phyloP scores from a whole-genome alignment of 495 filamentous ascomycete species.

The Penicillium coffeae region DNA sequence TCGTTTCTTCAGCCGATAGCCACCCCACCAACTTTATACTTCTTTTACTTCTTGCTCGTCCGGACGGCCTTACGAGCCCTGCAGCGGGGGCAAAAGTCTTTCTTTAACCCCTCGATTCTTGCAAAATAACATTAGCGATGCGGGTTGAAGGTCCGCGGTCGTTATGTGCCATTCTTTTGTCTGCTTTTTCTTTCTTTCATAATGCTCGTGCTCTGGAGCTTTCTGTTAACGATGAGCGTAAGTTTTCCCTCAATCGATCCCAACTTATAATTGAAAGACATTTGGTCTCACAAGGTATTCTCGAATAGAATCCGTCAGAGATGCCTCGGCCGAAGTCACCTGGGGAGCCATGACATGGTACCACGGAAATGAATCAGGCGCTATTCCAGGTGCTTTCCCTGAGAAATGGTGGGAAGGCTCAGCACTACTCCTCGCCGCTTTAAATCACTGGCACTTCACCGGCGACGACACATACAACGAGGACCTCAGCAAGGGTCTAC shows the following conservation, averaged over 20 bases:
- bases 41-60: neutral
- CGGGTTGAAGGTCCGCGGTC: constrained; percentile 1
- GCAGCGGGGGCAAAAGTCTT: too few relatives aligned
- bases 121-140: constrained; percentile 1
- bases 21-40: neutral
- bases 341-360: constrained; percentile 17
- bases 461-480: constrained; percentile 65
- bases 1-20: neutral
- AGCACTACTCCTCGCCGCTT: constrained; percentile 59
- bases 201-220: constrained; percentile 7
- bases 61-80: too few relatives aligned
- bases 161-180: constrained; percentile 14
- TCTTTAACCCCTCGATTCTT: neutral
- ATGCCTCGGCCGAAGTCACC: constrained; percentile 11
- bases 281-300: neutral
- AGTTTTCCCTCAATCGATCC: too few relatives aligned
- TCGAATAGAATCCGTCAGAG: constrained; percentile 14
- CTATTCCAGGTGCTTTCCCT: constrained; percentile 17
- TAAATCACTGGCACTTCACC: constrained; percentile 73
- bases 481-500: constrained; percentile 52
- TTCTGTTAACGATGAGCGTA: constrained; percentile 8
- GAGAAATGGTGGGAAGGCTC: constrained; percentile 64
- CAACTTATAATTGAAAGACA: too few relatives aligned
- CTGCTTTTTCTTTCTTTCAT: neutral
- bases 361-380: constrained; percentile 17